A percentile compares a stretch with the other conserved stretches of the same genome.
Conservation (phyloP, 2,329 filamentous ascomycete genomes). For the Aciculosporium take region DNA sequence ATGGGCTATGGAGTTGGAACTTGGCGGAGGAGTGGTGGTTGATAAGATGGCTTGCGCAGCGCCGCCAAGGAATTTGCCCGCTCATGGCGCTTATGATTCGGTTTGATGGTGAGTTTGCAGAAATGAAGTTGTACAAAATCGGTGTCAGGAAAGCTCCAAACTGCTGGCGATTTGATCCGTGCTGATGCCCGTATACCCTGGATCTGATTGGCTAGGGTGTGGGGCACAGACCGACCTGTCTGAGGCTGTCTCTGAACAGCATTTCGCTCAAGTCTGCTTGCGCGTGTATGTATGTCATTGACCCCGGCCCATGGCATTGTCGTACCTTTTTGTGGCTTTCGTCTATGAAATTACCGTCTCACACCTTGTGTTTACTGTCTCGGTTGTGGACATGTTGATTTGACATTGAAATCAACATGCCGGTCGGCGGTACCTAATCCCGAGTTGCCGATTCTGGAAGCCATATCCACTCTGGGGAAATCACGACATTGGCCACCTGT, state of each 20-base stretch:
- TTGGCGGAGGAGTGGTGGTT: conserved; percentile 2
- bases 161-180: too few species aligned
- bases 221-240: background rate
- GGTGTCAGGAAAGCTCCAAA: too few species aligned
- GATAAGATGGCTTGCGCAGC: conserved; percentile 12
- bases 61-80: conserved; percentile 18
- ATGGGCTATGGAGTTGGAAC: conserved; percentile 1
- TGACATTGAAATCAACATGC: too few species aligned
- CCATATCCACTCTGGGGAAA: conserved; percentile 5
- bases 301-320: too few species aligned
- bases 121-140: background rate
- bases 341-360: background rate
- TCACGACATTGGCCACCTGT: conserved; percentile 3
- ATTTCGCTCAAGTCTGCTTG: too few species aligned
- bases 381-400: background rate
- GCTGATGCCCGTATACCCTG: too few species aligned
- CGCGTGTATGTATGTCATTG: too few species aligned
- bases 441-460: background rate
- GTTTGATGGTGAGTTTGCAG: too few species aligned
- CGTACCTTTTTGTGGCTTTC: too few species aligned
- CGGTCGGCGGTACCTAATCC: conserved; percentile 7
- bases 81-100: conserved; percentile 18
- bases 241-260: too few species aligned
- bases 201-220: background rate
- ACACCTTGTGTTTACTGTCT: background rate